These are phyloP conservation scores for Pleomassaria siparia DNA, from an alignment of 2,329 filamentous ascomycete species.

Conservation along the genomic window DNA sequence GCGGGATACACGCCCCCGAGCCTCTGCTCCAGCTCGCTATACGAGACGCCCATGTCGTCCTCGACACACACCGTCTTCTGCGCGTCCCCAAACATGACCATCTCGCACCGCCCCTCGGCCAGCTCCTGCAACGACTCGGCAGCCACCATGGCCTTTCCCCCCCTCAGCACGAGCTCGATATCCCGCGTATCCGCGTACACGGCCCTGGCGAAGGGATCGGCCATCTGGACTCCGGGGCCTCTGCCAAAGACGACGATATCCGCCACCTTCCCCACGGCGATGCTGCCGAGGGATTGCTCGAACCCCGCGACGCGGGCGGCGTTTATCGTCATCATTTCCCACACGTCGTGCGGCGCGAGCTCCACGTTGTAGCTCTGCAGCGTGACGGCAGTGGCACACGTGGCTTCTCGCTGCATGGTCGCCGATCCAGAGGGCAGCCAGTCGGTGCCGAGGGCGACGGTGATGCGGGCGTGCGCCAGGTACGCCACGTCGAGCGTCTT, in stretches of 20 bases:
- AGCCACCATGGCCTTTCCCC: not conserved
- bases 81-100: not conserved
- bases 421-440: not conserved
- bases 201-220: not conserved
- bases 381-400: not conserved
- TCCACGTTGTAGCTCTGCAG: not conserved
- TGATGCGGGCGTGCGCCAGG: not conserved
- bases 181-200: not conserved
- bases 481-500: constrained; percentile 1
- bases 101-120: not conserved
- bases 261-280: not conserved
- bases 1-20: not conserved
- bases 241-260: not conserved
- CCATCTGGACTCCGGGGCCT: no score
- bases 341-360: not conserved
- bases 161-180: not conserved
- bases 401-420: not conserved
- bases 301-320: not conserved
- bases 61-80: not conserved
- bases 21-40: not conserved
- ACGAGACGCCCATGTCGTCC: not conserved
- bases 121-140: not conserved
- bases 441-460: not conserved
- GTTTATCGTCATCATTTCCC: not conserved
- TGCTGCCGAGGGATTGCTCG: not conserved